Evolutionary conservation across 805 yeast genomes (phyloP).

Genomic region (Candida arabinofermentans): DNA sequence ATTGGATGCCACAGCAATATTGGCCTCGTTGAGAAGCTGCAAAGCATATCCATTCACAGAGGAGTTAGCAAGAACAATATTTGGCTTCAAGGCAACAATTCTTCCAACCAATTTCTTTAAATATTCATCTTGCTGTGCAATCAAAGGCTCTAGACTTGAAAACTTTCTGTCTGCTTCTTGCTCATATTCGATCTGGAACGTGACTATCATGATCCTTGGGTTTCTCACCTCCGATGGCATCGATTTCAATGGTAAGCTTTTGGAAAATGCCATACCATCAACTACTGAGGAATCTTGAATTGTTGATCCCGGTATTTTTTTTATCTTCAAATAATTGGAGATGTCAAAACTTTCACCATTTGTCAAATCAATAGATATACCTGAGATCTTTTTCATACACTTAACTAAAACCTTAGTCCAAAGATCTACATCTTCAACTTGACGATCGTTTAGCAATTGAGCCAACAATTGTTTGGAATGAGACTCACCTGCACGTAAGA

Average conservation of each 20-base stretch:
- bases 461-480: conserved; percentile 49
- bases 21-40: conserved; percentile 63
- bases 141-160: conserved; percentile 75
- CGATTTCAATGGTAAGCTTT: conserved; percentile 68
- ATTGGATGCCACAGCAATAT: conserved; percentile 76
- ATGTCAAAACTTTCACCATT: conserved; percentile 78
- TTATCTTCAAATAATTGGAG: conserved; percentile 83
- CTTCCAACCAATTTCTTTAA: conserved; percentile 77
- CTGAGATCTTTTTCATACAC: conserved; percentile 51
- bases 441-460: conserved; percentile 63
- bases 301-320: conserved; percentile 74
- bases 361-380: conserved; percentile 53
- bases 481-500: conserved; percentile 32
- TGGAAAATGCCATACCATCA: conserved; percentile 82
- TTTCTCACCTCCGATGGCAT: conserved; percentile 64
- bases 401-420: conserved; percentile 59
- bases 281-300: conserved; percentile 57
- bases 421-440: conserved; percentile 40
- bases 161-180: conserved; percentile 42
- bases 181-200: conserved; percentile 89
- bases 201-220: conserved; percentile 77
- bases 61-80: conserved; percentile 71
- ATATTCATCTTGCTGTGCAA: conserved; percentile 85
- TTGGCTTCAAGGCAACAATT: conserved; percentile 72
- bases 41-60: conserved; percentile 81